Percentiles rank a stretch among this genome's conserved stretches.
Conservation (phyloP, 495 filamentous ascomycete genomes). For the Letharia lupina region DNA sequence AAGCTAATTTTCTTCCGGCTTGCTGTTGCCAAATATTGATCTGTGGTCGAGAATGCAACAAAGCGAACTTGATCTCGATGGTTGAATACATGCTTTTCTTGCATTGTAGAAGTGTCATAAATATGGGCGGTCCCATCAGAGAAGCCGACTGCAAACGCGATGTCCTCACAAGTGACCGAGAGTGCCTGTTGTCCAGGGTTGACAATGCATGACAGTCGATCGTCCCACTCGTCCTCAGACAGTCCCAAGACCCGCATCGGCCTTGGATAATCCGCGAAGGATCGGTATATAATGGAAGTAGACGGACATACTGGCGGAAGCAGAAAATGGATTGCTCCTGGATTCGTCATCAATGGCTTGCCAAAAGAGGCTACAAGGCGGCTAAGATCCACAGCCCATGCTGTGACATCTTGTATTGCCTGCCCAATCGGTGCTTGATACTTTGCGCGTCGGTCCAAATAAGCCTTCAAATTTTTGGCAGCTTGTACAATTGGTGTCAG, state of each 20-base stretch:
- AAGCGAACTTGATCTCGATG: neutral
- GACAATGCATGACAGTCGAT: constrained; percentile 26
- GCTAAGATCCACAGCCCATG: neutral
- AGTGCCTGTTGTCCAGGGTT: constrained; percentile 19
- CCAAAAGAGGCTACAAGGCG: neutral
- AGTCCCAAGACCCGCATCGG: constrained; percentile 28
- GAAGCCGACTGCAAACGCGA: constrained; percentile 14
- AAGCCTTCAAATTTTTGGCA: neutral
- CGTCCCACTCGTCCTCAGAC: constrained; percentile 28
- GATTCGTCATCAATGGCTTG: neutral
- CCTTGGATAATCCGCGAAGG: constrained; percentile 22
- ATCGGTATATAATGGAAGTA: neutral
- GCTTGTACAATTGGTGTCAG: neutral
- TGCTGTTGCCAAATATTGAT: neutral
- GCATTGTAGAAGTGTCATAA: constrained; percentile 3
- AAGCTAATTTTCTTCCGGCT: neutral
- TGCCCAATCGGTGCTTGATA: neutral
- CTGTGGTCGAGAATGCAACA: neutral
- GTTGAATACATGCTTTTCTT: neutral
- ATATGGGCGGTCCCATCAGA: constrained; percentile 11
- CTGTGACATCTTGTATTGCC: neutral
- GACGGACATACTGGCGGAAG: neutral
- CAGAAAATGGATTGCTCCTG: neutral
- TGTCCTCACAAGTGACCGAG: constrained; percentile 22
- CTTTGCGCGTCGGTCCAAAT: neutral